A percentile compares a stretch with the other conserved stretches of the same genome.
Conservation (phyloP, 2,329 filamentous ascomycete species). For the Colletotrichum cereale region DNA sequence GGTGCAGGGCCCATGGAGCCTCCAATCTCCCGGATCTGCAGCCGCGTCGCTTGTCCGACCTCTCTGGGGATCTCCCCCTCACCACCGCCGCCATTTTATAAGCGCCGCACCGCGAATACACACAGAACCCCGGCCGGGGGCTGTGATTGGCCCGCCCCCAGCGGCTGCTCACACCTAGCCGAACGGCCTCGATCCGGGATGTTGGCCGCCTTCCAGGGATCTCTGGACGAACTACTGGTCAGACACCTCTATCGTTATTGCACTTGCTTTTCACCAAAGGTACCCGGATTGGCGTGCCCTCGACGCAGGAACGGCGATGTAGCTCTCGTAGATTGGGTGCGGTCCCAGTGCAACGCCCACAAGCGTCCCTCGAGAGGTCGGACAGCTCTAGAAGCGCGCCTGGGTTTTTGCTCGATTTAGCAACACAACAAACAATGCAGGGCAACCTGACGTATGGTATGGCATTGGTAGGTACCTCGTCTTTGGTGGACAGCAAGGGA, state of each 20-base stretch:
- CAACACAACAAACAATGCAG: constrained; percentile 31
- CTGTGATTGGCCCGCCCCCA: constrained; percentile 31
- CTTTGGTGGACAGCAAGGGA: not conserved
- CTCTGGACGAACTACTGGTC: constrained; percentile 8
- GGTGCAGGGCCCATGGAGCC: not conserved
- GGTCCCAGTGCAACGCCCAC: too few relatives aligned
- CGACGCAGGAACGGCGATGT: constrained; percentile 4
- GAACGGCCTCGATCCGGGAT: not conserved
- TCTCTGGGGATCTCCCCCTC: not conserved
- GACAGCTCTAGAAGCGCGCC: constrained; percentile 19
- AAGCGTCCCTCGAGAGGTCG: not conserved
- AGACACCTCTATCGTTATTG: not conserved
- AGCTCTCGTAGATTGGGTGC: not conserved
- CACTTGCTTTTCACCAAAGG: constrained; percentile 13
- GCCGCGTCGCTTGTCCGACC: constrained; percentile 38
- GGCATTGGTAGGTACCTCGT: not conserved
- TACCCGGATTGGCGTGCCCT: not conserved
- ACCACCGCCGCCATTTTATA: constrained; percentile 16
- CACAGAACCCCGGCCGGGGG: constrained; percentile 11
- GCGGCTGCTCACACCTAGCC: constrained; percentile 40
- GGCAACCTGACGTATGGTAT: not conserved
- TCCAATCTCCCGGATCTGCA: constrained; percentile 21
- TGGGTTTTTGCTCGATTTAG: constrained; percentile 33
- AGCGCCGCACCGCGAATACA: constrained; percentile 25
- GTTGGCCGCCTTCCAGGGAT: not conserved